Evolutionary conservation across 352 stramenopile species (phyloP), one percentile per base, ranked within the genome.

Genomic region (Aphanomyces astaci): DNA sequence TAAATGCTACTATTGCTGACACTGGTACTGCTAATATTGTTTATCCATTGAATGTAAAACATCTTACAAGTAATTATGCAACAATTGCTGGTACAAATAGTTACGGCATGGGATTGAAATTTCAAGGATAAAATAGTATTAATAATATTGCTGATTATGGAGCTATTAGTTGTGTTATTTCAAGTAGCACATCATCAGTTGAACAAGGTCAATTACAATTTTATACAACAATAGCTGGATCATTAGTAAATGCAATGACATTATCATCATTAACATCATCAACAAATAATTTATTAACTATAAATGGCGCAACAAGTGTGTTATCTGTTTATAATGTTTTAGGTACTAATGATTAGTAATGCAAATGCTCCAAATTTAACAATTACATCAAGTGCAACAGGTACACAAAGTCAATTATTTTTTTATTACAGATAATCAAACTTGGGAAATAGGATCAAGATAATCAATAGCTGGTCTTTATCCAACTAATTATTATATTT

Each of bases 1-100:
- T 55, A 55, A 55, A 55, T 55, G 48, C 48, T 28, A 55, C 48
- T 55, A 55, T 55, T 22, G 28, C 48, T 55, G 48, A 55, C 28
- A 55, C 48, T 55, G 48, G 48, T 28, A 55, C 48, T 30, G 48
- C 48, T 55, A 55, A 55, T 55, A 55, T 55, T 55, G 48, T 55
- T 55, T 55, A 55, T 55, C 48, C 48, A 55, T 55, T 55, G 28
- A 55, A 55, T 55, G 28, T 55, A 28, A 10, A 30, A 30, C 48
- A 55, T 55, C 19, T 1, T 55, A 55, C 48, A 22, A 30, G 19
- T 30, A 55, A 55, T 55, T 55, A 55, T 55, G 1, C 48, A 30
- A 55, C 48, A 55, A 55, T 55, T 11, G 19, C 48, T 30, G 48
- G 48, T 13, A 55, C 48, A 13, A 55, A 55, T 55, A 55, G 48